Evolutionary conservation across 1,139 yeast genomes (phyloP), one percentile per base, ranked within the genome.

Genomic region (Saccharomycopsis crataegensis): DNA sequence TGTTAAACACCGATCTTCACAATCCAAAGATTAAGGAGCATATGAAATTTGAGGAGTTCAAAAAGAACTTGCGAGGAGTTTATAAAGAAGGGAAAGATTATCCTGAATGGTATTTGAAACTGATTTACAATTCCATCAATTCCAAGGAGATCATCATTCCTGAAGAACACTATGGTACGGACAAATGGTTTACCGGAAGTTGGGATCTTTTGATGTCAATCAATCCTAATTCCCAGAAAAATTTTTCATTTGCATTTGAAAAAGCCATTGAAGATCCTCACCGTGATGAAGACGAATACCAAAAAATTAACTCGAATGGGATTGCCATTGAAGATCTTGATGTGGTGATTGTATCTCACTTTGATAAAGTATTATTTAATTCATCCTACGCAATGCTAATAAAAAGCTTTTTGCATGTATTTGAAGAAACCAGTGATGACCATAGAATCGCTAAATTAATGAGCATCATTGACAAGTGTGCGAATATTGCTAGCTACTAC

Each of bases 101-200:
- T 70, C 96, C 96, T 1, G 79, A 77, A 47, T 86, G 94, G 93
- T 90, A 88, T 62, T 73, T 93, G 59, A 81, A 84, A 55, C 86
- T 80, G 60, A 89, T 93, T 43, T 94, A 86, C 66, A 72, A 77
- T 43, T 86, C 96, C 1, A 91, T 94, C 56, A 78, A 80, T 59
- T 89, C 85, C 54, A 79, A 87, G 52, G 99, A 94, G 68, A 93
- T 93, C 59, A 89, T 94, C 53, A 88, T 94, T 91, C 98, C 99
- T 0, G 99, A 93, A 62, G 99, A 94, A 65, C 98, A 91, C 63
- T 90, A 85, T 64, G 84, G 82, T 37, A 79, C 86, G 2, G 83
- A 82, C 48, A 90, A 86, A 64, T 86, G 96, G 82, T 93, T 91
- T 69, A 98, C 91, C 65, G 93, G 87, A 64, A 82, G 86, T 16